A percentile compares a stretch with the other conserved stretches of the same genome.
phyloP scores from a whole-genome alignment of 805 yeast genomes.

The Candida sanyiensis region DNA sequence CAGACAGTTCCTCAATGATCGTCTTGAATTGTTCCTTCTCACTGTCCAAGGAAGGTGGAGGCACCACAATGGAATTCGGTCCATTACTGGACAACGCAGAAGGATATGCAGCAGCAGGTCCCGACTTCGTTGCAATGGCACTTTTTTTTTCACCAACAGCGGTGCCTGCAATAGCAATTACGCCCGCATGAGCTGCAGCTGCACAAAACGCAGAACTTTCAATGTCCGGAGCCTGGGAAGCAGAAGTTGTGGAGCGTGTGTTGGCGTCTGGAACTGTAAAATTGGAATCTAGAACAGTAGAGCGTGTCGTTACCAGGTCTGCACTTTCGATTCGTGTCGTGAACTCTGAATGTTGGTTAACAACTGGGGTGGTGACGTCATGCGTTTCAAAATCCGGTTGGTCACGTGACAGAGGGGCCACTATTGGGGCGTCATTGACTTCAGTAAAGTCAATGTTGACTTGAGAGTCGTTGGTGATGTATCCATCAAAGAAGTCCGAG shows the following conservation, averaged over 20 bases:
- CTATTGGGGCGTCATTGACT: not conserved
- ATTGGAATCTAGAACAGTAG: too few relatives aligned
- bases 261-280: too few relatives aligned
- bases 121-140: not conserved
- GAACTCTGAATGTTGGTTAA: too few relatives aligned
- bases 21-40: conserved; percentile 25
- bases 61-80: not conserved
- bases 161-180: conserved; percentile 6
- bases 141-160: not conserved
- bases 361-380: too few relatives aligned
- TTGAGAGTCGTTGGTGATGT: conserved; percentile 13
- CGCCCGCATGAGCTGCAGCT: not conserved
- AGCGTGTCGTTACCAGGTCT: too few relatives aligned
- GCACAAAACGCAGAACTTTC: not conserved
- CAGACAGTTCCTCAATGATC: conserved; percentile 28
- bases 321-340: too few relatives aligned
- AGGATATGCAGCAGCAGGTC: not conserved
- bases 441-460: conserved; percentile 4
- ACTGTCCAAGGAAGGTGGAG: not conserved
- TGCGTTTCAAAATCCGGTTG: too few relatives aligned
- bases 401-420: too few relatives aligned
- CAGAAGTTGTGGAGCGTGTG: not conserved
- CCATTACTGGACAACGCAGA: too few relatives aligned
- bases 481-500: conserved; percentile 28
- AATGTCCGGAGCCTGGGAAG: not conserved